These are phyloP conservation scores for Venturia aucupariae DNA, from an alignment of 2,329 filamentous ascomycete genomes.

Conservation along the genomic window DNA sequence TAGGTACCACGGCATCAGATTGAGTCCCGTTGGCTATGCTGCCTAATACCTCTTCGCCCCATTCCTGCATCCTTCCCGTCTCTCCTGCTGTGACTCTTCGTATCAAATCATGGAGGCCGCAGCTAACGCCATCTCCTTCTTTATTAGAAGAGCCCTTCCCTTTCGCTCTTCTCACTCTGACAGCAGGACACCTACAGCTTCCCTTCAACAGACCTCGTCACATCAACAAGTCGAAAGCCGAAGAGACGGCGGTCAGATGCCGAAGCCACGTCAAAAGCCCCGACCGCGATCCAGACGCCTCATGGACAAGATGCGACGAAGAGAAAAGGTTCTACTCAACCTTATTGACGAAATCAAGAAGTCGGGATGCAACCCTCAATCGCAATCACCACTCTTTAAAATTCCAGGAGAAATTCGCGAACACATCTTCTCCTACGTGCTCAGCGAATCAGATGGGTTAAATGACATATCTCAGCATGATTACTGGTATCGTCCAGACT, in stretches of 20 bases:
- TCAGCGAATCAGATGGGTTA: neutral
- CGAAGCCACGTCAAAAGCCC: neutral
- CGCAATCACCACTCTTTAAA: slow-evolving; percentile 3
- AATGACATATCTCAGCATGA: neutral
- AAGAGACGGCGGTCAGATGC: neutral
- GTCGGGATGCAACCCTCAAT: neutral
- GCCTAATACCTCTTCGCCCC: neutral
- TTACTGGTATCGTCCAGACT: slow-evolving; percentile 9
- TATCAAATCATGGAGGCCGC: neutral
- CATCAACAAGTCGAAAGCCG: neutral
- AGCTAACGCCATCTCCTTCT: neutral
- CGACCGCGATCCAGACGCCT: neutral
- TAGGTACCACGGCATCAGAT: neutral
- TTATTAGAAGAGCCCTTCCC: neutral
- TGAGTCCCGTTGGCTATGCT: neutral
- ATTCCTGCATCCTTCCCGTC: neutral
- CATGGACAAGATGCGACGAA: neutral
- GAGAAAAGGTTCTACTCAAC: neutral
- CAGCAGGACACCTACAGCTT: neutral
- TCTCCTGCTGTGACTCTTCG: neutral
- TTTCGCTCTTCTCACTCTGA: neutral
- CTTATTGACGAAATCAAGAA: neutral
- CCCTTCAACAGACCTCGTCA: neutral
- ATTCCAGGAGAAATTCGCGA: slow-evolving; percentile 6
- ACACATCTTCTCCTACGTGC: neutral